phyloP scores from a whole-genome alignment of 441 rosid species.

The Breynia disticha region DNA sequence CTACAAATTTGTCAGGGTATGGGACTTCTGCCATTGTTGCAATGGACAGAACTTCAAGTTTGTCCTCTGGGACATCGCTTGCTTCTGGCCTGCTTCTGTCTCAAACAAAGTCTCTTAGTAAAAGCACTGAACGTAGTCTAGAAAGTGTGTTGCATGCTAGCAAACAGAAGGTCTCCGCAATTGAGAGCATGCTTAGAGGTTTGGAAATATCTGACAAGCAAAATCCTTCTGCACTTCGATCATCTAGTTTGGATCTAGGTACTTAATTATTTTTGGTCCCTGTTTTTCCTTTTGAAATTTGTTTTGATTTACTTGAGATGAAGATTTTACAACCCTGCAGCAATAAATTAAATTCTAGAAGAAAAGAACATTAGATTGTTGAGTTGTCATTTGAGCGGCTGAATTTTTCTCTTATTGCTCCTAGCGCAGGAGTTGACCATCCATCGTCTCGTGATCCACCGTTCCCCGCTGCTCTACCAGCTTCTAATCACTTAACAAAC shows the following conservation, averaged over 20 bases:
- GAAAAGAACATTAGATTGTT: constrained; percentile 5
- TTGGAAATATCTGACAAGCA: constrained; percentile 78
- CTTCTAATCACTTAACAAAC: constrained; percentile 48
- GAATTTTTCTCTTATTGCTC: constrained; percentile 48
- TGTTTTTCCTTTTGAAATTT: constrained; percentile 3
- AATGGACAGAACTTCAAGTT: constrained; percentile 88
- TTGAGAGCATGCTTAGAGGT: constrained; percentile 98
- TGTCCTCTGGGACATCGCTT: constrained; percentile 63
- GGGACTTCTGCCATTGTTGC: constrained; percentile 97
- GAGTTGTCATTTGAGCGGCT: constrained; percentile 38
- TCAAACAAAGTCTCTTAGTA: constrained; percentile 60
- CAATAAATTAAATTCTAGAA: constrained; percentile 1
- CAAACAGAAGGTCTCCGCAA: constrained; percentile 98
- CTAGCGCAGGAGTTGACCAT: constrained; percentile 99
- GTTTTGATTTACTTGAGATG: constrained; percentile 6
- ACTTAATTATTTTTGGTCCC: constrained; percentile 29
- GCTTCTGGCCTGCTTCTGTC: constrained; percentile 73
- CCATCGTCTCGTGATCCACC: constrained; percentile 99
- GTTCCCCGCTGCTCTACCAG: constrained; percentile 69
- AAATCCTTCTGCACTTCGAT: constrained; percentile 61
- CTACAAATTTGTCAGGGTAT: constrained; percentile 61
- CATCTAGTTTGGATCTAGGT: constrained; percentile 99
- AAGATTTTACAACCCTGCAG: constrained; percentile 2
- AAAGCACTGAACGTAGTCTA: constrained; percentile 79
- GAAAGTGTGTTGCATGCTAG: constrained; percentile 95